These are phyloP conservation scores for Penicillium silybi DNA, from an alignment of 495 filamentous ascomycete genomes.

Conservation along the genomic window DNA sequence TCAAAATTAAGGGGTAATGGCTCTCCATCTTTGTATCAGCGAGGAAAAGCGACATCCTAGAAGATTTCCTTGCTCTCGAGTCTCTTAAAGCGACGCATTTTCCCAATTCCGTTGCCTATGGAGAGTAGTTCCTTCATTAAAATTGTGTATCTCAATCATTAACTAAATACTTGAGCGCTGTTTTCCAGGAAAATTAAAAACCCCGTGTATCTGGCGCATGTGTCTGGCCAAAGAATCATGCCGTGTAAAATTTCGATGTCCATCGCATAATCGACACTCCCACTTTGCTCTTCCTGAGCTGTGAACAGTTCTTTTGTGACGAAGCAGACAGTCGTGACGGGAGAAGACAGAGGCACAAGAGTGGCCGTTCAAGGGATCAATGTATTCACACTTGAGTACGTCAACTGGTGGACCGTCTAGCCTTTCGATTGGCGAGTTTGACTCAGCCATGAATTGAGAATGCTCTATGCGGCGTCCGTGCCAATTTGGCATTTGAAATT, in stretches of 20 bases:
- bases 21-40: too few species aligned
- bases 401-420: not conserved
- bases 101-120: not conserved
- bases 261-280: not conserved
- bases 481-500: not conserved
- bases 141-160: not conserved
- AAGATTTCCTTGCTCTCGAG: too few species aligned
- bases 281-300: not conserved
- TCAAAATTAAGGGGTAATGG: too few species aligned
- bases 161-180: not conserved
- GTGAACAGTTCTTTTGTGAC: not conserved
- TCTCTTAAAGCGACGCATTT: too few species aligned
- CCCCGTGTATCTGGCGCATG: not conserved
- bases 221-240: not conserved
- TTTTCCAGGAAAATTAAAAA: not conserved
- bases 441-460: not conserved
- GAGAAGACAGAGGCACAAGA: not conserved
- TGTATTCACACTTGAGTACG: not conserved
- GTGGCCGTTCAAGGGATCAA: not conserved
- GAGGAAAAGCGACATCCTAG: too few species aligned
- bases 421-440: not conserved
- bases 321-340: not conserved
- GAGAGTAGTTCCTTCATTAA: not conserved
- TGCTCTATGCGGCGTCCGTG: not conserved
- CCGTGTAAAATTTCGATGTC: not conserved